Conservation (phyloP, 163 green algal species). For the Volvox carteri region DNA sequence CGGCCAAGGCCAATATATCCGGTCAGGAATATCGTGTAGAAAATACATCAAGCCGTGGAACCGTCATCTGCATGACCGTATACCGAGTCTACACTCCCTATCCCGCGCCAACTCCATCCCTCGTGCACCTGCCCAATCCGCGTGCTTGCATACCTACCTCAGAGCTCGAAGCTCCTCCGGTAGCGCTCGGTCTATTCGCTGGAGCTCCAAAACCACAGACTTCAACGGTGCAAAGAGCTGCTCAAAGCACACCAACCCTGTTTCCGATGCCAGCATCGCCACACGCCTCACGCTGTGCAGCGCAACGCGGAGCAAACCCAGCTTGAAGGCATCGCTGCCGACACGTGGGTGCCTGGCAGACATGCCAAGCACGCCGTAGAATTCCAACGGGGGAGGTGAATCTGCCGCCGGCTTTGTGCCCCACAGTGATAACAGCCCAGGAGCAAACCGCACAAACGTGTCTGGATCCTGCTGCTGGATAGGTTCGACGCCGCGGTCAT, state of each 20-base stretch:
- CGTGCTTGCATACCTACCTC: slow-evolving; percentile 26
- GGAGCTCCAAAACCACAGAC: slow-evolving; percentile 2
- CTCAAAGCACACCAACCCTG: slow-evolving; percentile 17
- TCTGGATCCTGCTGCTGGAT: slow-evolving; percentile 2
- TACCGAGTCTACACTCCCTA: no score
- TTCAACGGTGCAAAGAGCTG: slow-evolving; percentile 24
- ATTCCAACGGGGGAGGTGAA: slow-evolving; percentile 42
- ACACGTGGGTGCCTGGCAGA: neutral
- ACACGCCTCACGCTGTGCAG: slow-evolving; percentile 35
- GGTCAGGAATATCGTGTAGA: slow-evolving; percentile 54
- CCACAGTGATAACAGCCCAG: slow-evolving; percentile 19
- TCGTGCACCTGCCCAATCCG: no score
- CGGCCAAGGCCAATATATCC: no score
- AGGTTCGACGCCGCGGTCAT: neutral
- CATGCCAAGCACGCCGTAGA: slow-evolving; percentile 61
- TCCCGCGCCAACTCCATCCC: no score
- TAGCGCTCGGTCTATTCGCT: neutral
- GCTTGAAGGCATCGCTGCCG: slow-evolving; percentile 42
- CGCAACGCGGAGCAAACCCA: slow-evolving; percentile 54
- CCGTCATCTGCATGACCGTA: no score
- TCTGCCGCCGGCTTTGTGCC: neutral
- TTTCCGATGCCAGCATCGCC: neutral
- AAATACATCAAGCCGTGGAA: slow-evolving; percentile 32
- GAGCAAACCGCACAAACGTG: slow-evolving; percentile 30
- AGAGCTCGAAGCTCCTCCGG: slow-evolving; percentile 19